Conservation (phyloP, 2,329 filamentous ascomycete species). For the Chrysosporium queenslandicum region DNA sequence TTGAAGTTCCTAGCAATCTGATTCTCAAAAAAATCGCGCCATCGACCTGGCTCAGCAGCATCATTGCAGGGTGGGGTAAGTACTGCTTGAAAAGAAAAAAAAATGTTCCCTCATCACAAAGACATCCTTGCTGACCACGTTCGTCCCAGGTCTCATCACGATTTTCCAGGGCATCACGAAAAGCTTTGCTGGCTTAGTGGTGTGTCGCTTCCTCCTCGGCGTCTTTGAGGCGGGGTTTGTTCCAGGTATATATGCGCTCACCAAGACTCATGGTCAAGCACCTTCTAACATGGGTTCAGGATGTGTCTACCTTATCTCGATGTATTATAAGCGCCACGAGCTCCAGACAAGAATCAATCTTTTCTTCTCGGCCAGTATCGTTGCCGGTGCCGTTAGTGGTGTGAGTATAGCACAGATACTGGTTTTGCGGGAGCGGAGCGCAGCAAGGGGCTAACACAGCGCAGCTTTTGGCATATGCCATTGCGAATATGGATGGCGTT, state of each 20-base stretch:
- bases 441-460: neutral
- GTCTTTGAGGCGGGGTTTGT: constrained; percentile 33
- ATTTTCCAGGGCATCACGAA: constrained; percentile 36
- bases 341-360: constrained; percentile 32
- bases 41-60: constrained; percentile 34
- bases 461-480: constrained; percentile 36
- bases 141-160: constrained; percentile 30
- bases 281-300: constrained; percentile 16
- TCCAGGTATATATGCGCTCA: constrained; percentile 22
- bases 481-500: constrained; percentile 34
- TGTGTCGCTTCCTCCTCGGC: constrained; percentile 30
- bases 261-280: neutral
- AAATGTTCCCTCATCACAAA: neutral
- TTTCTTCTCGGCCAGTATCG: constrained; percentile 30
- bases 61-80: constrained; percentile 32
- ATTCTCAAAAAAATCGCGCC: constrained; percentile 37
- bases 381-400: constrained; percentile 34
- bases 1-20: constrained; percentile 41
- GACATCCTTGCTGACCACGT: neutral
- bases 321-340: constrained; percentile 34
- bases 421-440: neutral
- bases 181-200: constrained; percentile 33
- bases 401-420: constrained; percentile 20
- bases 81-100: neutral
- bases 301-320: constrained; percentile 25